Base-by-base conservation (phyloP, 306 rosid genomes). In the Lathyrus sativus region DNA sequence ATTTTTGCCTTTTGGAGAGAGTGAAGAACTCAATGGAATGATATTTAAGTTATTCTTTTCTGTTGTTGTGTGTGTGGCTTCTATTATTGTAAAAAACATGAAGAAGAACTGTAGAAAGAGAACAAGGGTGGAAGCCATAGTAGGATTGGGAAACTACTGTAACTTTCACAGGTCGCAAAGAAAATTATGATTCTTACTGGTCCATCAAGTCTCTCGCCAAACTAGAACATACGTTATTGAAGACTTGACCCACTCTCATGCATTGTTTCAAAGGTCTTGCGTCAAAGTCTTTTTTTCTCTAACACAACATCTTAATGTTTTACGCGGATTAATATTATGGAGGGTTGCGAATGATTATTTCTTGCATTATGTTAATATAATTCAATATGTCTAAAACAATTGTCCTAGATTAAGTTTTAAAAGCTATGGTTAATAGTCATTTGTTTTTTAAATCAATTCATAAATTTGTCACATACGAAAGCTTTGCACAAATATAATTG, bases 111-210 rank as follows among this genome's bases (percentile, higher is more conserved):
- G 26, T 8, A 54, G 54, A 3, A 76, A 41, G 28, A 62, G 1
- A 50, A 51, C 14, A 15, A 24, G 43, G 18, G 17, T 39, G 58
- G 35, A 60, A 48, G 76, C 84, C 84, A 76, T 72, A 5, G 38
- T 6, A 33, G 38, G 72, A 48, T 74, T 61, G 11, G n/a, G 62
- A 15, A 24, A 29, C 59, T 26, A 65, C 4, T 35, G 38, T 6
- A 33, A 33, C 38, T 33, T 54, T 55, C 60, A 56, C 22, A 43
- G 29, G 46, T 38, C 35, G 35, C 58, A 26, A 18, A 11, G 13
- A 56, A 57, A 53, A 17, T 49, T 9, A 49, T 26, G 11, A 37
- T 22, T 55, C 17, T 55, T 3, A 4, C 28, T 8, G 6, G 38
- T 15, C 10, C 1, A 50, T 18, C 10, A 48, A 8, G 6, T 17